Base-by-base conservation (phyloP, 768 basidiomycete genomes). In the Xerocomellus amylosporus region DNA sequence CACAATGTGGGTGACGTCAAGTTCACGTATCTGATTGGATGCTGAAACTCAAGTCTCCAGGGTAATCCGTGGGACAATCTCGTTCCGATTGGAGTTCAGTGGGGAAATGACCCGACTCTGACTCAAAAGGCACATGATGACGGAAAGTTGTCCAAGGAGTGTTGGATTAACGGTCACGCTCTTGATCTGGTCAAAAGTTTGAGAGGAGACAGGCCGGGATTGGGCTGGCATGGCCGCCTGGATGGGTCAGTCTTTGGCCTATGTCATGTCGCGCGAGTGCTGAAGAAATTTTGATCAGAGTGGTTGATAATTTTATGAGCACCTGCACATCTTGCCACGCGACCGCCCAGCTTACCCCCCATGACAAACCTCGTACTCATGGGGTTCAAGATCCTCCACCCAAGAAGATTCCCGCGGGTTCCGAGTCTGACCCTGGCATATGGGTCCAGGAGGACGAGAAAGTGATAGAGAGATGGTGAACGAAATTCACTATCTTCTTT, bases 61-160 rank as follows among this genome's bases (percentile, higher is more conserved):
- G 24, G 6, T 4, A 19, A 19, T 5, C 17, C 20, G 47, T 36
- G 39, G 47, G 4, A 42, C 10, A 26, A 36, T 24, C 39, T 54
- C 33, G 15, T 49, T 17, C 53, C 39, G 14, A 9, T 50, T 41
- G 53, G 52, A 34, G 4, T 49, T 40, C 38, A 53, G 31, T 53
- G 47, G 53, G 53, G 53, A 3, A 54, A 54, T 20, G 47, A 54
- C 30, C 38, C 22, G 19, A 34, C 2, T 19, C 24, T 50, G 31
- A 33, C 24, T 19, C 46, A 54, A 26, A 7, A 19, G 5, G n/a
- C 12, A 19, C 24, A 49, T 9, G n/a, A 49, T 9, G 8, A 31
- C 2, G 47, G 47, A 20, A 26, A 19, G 4, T 30, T 30, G 9
- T 53, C 51, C 26, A 31, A 48, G 20, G 51, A 28, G 8, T 39